Evolutionary conservation across 106 monocot genomes (phyloP), one percentile per base, ranked within the genome.

Genomic region (Allium cepa): DNA sequence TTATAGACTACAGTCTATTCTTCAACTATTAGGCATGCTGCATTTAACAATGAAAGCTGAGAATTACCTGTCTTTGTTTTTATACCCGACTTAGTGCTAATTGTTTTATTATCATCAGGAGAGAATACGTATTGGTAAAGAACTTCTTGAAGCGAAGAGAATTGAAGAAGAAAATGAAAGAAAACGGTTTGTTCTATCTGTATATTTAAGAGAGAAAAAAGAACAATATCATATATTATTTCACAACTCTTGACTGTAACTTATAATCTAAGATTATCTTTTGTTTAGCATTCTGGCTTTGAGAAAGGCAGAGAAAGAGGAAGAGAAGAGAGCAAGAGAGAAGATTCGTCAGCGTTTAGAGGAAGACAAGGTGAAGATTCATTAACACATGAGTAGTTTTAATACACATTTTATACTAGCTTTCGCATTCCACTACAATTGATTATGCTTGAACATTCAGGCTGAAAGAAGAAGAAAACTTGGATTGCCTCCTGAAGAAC

Each of bases 91-190:
- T 10, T 17, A 50, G 22, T 22, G 8, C 3, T 67, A 53, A 11
- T 17, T 67, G 17, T 53, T 53, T 11, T 71, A 56, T 22, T 3
- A 65, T 26, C 60, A 76, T 22, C 57, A 97, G 97, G 97, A 99
- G 73, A 92, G 97, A 75, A 87, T 92, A 71, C 88, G 92, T 22
- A 68, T 90, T 10, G 97, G 97, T 64, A 99, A 89, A 78, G 97
- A 99, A 51, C 90, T 93, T 68, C 59, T 93, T 22, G 90, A 92
- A 87, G 97, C 97, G 52, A 99, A 93, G 62, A 56, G 84, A 77
- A 93, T 93, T 45, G 91, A 90, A 73, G 97, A 99, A 79, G 84
- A 87, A 17, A 99, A 99, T 79, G 97, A 92, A 77, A 90, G 97
- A 75, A 92, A 93, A 79, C 70, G 93, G 97, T 92, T 63, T 59